phyloP scores from a whole-genome alignment of 225 moss, liverwort and hornwort genomes.

The Polytrichum commune region DNA sequence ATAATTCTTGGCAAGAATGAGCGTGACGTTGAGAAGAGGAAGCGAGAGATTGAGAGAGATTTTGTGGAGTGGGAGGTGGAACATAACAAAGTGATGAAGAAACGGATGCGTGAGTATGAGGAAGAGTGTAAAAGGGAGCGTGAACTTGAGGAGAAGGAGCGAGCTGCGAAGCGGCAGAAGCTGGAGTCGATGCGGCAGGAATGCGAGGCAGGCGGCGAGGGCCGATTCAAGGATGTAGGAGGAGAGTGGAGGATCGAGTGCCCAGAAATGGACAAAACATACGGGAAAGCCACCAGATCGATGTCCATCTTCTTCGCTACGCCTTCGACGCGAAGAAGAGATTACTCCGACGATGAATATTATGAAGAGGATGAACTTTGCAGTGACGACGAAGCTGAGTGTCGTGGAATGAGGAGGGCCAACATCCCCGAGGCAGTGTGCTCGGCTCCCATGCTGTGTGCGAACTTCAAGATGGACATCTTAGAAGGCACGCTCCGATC shows the following conservation, averaged over 20 bases:
- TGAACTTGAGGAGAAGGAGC: neutral
- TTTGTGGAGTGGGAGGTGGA: constrained; percentile 5
- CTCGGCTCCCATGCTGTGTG: constrained; percentile 7
- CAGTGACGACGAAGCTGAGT: neutral
- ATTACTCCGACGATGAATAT: neutral
- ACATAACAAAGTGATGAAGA: neutral
- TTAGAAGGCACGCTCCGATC: constrained; percentile 22
- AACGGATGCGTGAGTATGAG: too few species aligned
- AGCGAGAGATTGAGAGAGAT: constrained; percentile 4
- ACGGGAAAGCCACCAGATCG: neutral
- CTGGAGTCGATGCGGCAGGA: constrained; percentile 9
- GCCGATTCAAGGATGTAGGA: constrained; percentile 14
- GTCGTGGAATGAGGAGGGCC: neutral
- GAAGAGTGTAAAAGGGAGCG: too few species aligned
- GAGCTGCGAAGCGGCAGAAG: constrained; percentile 19
- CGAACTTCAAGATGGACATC: constrained; percentile 28
- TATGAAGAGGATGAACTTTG: neutral
- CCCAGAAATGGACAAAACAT: constrained; percentile 14
- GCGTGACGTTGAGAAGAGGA: constrained; percentile 3
- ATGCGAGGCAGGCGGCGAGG: constrained; percentile 14
- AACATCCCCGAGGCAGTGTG: neutral
- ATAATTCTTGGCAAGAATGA: constrained; percentile 16
- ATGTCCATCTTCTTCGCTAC: constrained; percentile 27
- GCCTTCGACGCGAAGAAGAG: neutral
- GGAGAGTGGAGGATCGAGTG: constrained; percentile 21